Conservation (phyloP, 768 basidiomycete genomes). For the Asterophora lycoperdoides region DNA sequence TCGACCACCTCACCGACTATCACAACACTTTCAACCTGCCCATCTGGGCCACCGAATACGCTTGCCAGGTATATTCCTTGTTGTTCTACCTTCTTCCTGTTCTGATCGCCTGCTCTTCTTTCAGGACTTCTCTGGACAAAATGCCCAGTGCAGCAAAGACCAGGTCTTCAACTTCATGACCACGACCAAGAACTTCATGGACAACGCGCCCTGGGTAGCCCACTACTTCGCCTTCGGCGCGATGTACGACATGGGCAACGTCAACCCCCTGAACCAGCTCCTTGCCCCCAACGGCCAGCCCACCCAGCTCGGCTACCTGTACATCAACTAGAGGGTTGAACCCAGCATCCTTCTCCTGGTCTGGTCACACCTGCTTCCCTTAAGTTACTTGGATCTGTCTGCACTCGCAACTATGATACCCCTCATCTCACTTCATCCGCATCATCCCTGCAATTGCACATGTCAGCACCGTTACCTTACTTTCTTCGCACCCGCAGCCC, state of each 20-base stretch:
- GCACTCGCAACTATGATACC: conserved; percentile 15
- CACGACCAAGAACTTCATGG: conserved; percentile 40
- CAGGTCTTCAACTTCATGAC: conserved; percentile 49
- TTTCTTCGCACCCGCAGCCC: conserved; percentile 16
- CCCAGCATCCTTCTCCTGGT: background rate
- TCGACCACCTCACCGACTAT: conserved; percentile 44
- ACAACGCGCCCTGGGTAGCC: conserved; percentile 36
- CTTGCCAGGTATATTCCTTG: conserved; percentile 46
- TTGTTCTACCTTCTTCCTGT: too few species aligned
- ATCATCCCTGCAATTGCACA: conserved; percentile 3
- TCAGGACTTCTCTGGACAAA: conserved; percentile 50
- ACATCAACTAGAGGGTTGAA: conserved; percentile 35
- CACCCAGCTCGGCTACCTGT: conserved; percentile 46
- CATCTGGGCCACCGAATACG: conserved; percentile 70
- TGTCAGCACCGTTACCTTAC: background rate
- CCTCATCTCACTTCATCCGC: conserved; percentile 7
- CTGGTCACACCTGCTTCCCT: background rate
- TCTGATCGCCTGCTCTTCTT: too few species aligned
- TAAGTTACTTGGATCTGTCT: conserved; percentile 14
- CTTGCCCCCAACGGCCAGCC: conserved; percentile 43
- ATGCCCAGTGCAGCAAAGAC: conserved; percentile 33
- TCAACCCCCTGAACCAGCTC: conserved; percentile 52
- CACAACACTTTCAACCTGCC: conserved; percentile 38
- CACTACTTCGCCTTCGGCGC: conserved; percentile 62
- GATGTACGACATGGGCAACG: conserved; percentile 52